Evolutionary conservation across 2,329 filamentous ascomycete species (phyloP), one percentile per base, ranked within the genome.

Genomic region (Ampelomyces quisqualis): DNA sequence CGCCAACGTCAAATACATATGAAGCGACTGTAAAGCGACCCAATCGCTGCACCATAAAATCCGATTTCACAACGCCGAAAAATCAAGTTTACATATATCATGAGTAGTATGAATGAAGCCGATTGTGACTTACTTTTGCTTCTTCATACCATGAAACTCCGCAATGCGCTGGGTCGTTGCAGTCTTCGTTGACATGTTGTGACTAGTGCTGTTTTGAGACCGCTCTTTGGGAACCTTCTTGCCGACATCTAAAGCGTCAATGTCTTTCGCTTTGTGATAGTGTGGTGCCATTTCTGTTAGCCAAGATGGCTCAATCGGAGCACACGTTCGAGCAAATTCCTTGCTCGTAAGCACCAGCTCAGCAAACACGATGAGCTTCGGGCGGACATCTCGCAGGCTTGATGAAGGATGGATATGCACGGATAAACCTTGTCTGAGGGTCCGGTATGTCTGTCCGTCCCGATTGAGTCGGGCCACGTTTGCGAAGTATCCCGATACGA

Each of bases 401-500:
- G 82, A 87, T 48, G 84, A 89, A 0, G 93, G 93, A 66, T 98
- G 93, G n/a, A 97, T 79, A 65, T 88, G 91, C 2, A 95, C 90
- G 5, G 85, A 88, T 55, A 89, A 84, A 50, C 86, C 88, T 58
- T 86, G 94, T 78, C 95, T 95, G 53, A 97, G 83, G 0, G 90
- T 95, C 14, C 90, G 80, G 70, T 98, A 98, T 47, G 81, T 86
- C 60, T 94, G 86, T 2, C 93, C 93, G 28, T 86, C 85, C 33
- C 87, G 78, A 64, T 93, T 85, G 40, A 98, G 71, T 2, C 89
- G 76, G 1, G 90, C 90, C 0, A 90, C 90, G 65, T 97, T 95
- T 13, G 88, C 84, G 75, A 97, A 97, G 77, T 95, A 98, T 1
- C 91, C 93, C 0, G 90, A 84, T 1, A 89, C 90, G 38, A 98